These are phyloP conservation scores for Oryza longistaminata DNA, from an alignment of 176 grass and related monocot species.

Conservation along the genomic window DNA sequence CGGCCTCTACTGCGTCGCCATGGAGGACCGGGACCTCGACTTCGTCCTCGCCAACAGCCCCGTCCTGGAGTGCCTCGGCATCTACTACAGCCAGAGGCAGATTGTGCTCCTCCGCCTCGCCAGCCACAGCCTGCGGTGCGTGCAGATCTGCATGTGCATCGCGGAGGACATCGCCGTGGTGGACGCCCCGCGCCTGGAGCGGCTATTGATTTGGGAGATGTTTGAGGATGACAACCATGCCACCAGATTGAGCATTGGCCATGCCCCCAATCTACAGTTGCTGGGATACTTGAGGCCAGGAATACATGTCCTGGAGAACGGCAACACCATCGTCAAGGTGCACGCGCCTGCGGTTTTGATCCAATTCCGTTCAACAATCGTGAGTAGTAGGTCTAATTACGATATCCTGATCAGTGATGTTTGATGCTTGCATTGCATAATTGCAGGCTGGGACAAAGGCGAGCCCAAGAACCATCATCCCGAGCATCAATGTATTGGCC, in stretches of 20 bases:
- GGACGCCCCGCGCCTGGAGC: background rate
- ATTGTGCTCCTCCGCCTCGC: background rate
- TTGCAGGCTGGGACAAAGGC: background rate
- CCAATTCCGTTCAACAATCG: too few relatives aligned
- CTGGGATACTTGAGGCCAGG: too few relatives aligned
- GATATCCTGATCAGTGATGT: too few relatives aligned
- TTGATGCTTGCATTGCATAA: too few relatives aligned
- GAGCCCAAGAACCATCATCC: background rate
- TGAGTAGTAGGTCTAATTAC: too few relatives aligned
- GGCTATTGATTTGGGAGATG: background rate
- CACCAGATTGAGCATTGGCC: background rate
- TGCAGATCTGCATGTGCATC: background rate
- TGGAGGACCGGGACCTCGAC: background rate
- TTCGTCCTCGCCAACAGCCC: constrained; percentile 14
- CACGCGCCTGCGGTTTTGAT: too few relatives aligned
- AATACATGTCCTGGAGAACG: too few relatives aligned
- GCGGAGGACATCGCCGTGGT: background rate
- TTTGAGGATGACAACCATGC: too few relatives aligned
- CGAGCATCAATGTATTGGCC: background rate
- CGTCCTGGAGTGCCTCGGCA: background rate
- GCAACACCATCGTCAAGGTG: too few relatives aligned
- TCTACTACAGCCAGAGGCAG: background rate
- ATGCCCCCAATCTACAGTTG: too few relatives aligned
- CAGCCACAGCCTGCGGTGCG: background rate
- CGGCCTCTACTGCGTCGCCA: background rate